Conservation (phyloP, 352 stramenopile genomes). For the Globisporangium lucens region DNA sequence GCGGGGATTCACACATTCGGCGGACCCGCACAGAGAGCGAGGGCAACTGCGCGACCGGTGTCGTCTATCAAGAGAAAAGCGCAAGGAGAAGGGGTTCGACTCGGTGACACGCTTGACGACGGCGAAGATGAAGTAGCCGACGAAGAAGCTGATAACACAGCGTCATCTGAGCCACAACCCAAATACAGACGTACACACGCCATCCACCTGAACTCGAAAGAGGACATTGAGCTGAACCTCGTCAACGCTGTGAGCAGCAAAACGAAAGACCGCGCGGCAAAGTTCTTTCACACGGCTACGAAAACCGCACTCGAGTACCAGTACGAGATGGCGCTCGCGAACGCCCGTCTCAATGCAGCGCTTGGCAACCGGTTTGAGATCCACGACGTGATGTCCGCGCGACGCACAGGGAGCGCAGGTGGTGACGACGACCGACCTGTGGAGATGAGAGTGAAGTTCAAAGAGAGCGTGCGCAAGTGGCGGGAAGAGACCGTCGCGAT, state of each 20-base stretch:
- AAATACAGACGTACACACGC: conserved; percentile 54
- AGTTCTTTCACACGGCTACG: conserved; percentile 80
- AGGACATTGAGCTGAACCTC: conserved; percentile 65
- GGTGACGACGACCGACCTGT: conserved; percentile 11
- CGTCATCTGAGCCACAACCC: conserved; percentile 9
- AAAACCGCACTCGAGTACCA: conserved; percentile 78
- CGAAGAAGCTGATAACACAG: background rate
- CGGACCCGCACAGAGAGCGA: conserved; percentile 5
- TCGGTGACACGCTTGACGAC: conserved; percentile 51
- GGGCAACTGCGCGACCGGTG: conserved; percentile 14
- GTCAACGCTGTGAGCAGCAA: conserved; percentile 59
- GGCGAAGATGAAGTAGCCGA: conserved; percentile 20
- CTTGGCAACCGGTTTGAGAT: conserved; percentile 63
- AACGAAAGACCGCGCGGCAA: conserved; percentile 50
- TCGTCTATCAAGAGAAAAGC: conserved; percentile 41
- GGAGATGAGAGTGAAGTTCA: conserved; percentile 73
- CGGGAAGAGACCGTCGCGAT: conserved; percentile 71
- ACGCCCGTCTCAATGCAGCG: conserved; percentile 65
- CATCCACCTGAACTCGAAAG: conserved; percentile 72
- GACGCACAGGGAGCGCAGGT: conserved; percentile 17
- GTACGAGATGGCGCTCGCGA: conserved; percentile 75
- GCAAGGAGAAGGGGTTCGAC: conserved; percentile 39
- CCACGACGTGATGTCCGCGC: conserved; percentile 26
- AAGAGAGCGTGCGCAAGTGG: conserved; percentile 79
- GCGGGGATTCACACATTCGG: conserved; percentile 55